Evolutionary conservation across 2,329 filamentous ascomycete genomes (phyloP).

Genomic region (Scedosporium aurantiacum): DNA sequence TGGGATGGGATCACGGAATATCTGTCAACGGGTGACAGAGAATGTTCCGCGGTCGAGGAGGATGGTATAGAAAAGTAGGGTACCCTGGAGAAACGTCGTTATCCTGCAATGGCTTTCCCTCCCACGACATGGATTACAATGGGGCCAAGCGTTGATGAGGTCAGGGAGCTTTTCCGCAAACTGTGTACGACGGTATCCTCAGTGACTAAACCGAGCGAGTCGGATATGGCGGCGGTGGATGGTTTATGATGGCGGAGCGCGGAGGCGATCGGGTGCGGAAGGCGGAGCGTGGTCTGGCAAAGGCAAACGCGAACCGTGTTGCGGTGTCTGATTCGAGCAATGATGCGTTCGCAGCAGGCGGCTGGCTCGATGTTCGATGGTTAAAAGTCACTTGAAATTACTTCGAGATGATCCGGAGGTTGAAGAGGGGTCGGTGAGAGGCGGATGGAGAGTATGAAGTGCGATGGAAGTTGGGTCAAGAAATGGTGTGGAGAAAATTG

Average conservation of each 20-base stretch:
- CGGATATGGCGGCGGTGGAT: background rate
- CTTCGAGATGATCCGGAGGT: background rate
- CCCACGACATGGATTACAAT: constrained; percentile 4
- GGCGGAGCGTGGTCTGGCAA: background rate
- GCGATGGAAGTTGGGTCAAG: background rate
- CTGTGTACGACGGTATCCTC: background rate
- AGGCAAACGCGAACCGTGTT: constrained; percentile 4
- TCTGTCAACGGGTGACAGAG: constrained; percentile 8
- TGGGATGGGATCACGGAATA: constrained; percentile 8
- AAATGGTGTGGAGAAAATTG: constrained; percentile 8
- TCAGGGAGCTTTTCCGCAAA: background rate
- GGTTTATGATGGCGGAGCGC: background rate
- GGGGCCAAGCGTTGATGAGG: background rate
- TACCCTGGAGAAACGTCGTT: background rate
- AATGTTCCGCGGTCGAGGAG: constrained; percentile 2
- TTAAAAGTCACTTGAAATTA: background rate
- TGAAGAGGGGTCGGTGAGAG: constrained; percentile 17
- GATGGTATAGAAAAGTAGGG: background rate
- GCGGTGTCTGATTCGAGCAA: background rate
- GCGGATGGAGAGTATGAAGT: constrained; percentile 11
- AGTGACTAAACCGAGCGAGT: background rate
- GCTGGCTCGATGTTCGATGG: background rate
- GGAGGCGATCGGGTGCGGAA: background rate
- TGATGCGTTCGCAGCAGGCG: background rate
- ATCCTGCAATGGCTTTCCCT: constrained; percentile 2